A percentile compares a stretch with the other conserved stretches of the same genome.
Evolutionary conservation across 2,329 filamentous ascomycete species (phyloP).

Genomic region (Zalaria sp.): DNA sequence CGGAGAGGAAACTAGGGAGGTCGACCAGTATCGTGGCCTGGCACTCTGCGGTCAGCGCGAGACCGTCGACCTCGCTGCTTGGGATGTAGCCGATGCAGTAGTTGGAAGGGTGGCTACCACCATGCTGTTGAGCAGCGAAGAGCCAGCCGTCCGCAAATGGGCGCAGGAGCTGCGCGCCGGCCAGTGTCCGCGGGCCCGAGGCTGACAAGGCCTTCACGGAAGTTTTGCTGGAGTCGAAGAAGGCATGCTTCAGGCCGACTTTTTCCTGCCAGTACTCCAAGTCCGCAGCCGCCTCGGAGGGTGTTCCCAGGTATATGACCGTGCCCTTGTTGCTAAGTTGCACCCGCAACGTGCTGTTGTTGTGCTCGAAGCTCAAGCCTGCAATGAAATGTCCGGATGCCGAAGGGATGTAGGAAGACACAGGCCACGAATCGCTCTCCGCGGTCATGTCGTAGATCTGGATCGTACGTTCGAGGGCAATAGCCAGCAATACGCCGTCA

Average conservation of each 20-base stretch:
- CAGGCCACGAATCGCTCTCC: conserved; percentile 15
- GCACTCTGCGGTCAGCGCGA: conserved; percentile 9
- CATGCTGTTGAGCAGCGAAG: conserved; percentile 16
- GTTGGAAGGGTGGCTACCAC: conserved; percentile 9
- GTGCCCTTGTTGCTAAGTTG: conserved; percentile 18
- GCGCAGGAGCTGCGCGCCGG: conserved; percentile 16
- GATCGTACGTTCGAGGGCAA: conserved; percentile 19
- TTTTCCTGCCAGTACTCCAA: conserved; percentile 20
- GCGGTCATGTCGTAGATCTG: conserved; percentile 19
- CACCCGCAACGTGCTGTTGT: conserved; percentile 17
- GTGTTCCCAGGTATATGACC: conserved; percentile 20
- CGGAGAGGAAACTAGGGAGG: conserved; percentile 16
- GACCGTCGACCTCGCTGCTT: conserved; percentile 5
- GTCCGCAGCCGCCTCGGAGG: conserved; percentile 7
- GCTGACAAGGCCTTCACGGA: not conserved
- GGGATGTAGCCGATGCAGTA: conserved; percentile 16
- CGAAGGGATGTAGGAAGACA: conserved; percentile 16
- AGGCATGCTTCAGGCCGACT: conserved; percentile 14
- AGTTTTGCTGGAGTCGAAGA: conserved; percentile 13
- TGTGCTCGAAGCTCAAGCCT: conserved; percentile 18
- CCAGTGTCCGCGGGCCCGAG: not conserved
- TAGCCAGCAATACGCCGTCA: conserved; percentile 16
- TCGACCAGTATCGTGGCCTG: conserved; percentile 13
- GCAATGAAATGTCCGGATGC: conserved; percentile 20
- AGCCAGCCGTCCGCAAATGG: conserved; percentile 14